A percentile compares a stretch with the other conserved stretches of the same genome.
Conservation (phyloP, 2,329 filamentous ascomycete species). For the Malbranchea cinnamomea region DNA sequence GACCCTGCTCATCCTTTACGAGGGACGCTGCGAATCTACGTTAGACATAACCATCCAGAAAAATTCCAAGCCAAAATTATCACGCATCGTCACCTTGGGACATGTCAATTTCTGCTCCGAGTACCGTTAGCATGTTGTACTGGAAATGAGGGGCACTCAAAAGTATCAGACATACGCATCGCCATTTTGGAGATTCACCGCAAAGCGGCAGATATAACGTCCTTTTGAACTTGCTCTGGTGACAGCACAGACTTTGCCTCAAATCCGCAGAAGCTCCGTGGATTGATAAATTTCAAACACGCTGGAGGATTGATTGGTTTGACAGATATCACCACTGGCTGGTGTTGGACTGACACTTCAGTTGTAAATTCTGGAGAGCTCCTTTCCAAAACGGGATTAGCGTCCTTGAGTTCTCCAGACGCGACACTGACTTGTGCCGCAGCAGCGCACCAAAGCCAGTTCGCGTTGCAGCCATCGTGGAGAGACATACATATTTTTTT, state of each 20-base stretch:
- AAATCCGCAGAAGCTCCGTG: too few relatives aligned
- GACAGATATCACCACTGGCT: too few relatives aligned
- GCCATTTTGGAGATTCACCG: slow-evolving; percentile 30
- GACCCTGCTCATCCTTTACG: slow-evolving; percentile 93
- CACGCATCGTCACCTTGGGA: slow-evolving; percentile 26
- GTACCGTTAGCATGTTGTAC: slow-evolving; percentile 13
- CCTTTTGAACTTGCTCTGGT: too few relatives aligned
- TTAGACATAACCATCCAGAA: slow-evolving; percentile 4
- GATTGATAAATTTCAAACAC: too few relatives aligned
- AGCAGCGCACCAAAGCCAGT: not conserved
- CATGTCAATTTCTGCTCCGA: slow-evolving; percentile 30
- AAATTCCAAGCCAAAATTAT: not conserved
- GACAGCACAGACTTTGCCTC: too few relatives aligned
- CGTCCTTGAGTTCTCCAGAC: slow-evolving; percentile 16
- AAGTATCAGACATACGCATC: slow-evolving; percentile 33
- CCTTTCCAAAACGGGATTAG: slow-evolving; percentile 22
- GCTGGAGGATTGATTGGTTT: too few relatives aligned
- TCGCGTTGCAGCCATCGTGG: not conserved
- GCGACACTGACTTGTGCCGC: slow-evolving; percentile 13
- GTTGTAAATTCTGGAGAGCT: slow-evolving; percentile 23
- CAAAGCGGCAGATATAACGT: too few relatives aligned
- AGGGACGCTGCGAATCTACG: slow-evolving; percentile 41
- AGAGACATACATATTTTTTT: not conserved
- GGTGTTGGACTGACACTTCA: not conserved
- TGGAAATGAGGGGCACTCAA: slow-evolving; percentile 22